Evolutionary conservation across 805 yeast genomes (phyloP).

Genomic region (Zygosaccharomyces rouxii): DNA sequence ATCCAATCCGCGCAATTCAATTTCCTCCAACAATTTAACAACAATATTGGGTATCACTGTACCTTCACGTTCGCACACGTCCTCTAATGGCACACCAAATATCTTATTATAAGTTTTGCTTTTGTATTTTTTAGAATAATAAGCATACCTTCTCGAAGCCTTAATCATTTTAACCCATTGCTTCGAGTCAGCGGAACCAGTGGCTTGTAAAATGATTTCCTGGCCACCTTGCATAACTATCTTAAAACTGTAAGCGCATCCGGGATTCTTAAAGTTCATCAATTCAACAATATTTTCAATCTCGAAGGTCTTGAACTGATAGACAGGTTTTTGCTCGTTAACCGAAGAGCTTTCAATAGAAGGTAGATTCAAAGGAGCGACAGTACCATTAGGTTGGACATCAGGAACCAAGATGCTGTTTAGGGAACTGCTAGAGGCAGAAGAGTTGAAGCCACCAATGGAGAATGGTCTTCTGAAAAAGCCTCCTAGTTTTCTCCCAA

Average conservation of each 20-base stretch:
- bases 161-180: slow-evolving; percentile 62
- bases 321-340: slow-evolving; percentile 46
- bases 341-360: slow-evolving; percentile 41
- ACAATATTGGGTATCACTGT: slow-evolving; percentile 61
- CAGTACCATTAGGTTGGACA: slow-evolving; percentile 38
- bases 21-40: slow-evolving; percentile 60
- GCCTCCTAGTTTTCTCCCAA: slow-evolving; percentile 51
- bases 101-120: slow-evolving; percentile 48
- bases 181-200: slow-evolving; percentile 53
- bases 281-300: slow-evolving; percentile 36
- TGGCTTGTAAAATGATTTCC: slow-evolving; percentile 65
- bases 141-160: slow-evolving; percentile 40
- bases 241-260: slow-evolving; percentile 35
- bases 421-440: slow-evolving; percentile 28
- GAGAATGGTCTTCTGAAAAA: slow-evolving; percentile 63
- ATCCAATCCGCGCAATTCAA: slow-evolving; percentile 81
- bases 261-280: slow-evolving; percentile 34
- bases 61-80: slow-evolving; percentile 69
- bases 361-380: slow-evolving; percentile 55
- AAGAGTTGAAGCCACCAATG: slow-evolving; percentile 39
- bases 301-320: slow-evolving; percentile 43
- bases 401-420: slow-evolving; percentile 32
- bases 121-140: slow-evolving; percentile 38
- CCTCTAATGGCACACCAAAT: slow-evolving; percentile 81
- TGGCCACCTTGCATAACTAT: slow-evolving; percentile 44